These are phyloP conservation scores for Flaveria brownii DNA, from an alignment of 129 eudicot species.

Conservation along the genomic window DNA sequence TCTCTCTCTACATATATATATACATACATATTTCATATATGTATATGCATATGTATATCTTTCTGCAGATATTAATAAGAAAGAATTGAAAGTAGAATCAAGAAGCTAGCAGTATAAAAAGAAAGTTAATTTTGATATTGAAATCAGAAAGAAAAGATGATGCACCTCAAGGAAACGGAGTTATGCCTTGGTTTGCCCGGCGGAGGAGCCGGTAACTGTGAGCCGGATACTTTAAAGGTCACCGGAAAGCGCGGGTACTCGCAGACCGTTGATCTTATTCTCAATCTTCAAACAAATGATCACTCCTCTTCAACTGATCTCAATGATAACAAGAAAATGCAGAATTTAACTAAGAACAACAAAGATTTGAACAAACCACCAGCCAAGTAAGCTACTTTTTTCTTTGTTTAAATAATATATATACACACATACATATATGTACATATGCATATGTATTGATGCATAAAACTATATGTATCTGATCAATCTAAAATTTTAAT, in stretches of 20 bases:
- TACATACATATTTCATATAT: not conserved
- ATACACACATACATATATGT: not conserved
- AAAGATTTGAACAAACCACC: slow-evolving; percentile 77
- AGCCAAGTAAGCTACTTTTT: slow-evolving; percentile 64
- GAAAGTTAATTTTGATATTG: not conserved
- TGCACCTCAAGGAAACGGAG: slow-evolving; percentile 68
- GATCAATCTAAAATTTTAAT: no score
- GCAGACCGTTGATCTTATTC: slow-evolving; percentile 90
- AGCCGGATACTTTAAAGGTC: slow-evolving; percentile 37
- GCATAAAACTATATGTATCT: no score
- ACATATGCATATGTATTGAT: no score
- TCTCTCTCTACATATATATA: slow-evolving; percentile 1
- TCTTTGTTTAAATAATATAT: not conserved
- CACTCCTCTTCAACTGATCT: slow-evolving; percentile 44
- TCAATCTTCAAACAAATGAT: slow-evolving; percentile 60
- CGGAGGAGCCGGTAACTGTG: slow-evolving; percentile 25
- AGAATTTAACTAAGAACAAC: slow-evolving; percentile 32
- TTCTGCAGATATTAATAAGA: not conserved
- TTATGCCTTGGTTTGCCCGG: slow-evolving; percentile 77
- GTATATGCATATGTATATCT: no score
- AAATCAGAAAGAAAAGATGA: slow-evolving; percentile 25
- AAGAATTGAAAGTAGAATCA: slow-evolving; percentile 1
- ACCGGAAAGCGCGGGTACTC: slow-evolving; percentile 79
- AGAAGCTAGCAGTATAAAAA: slow-evolving; percentile 7
- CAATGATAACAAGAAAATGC: slow-evolving; percentile 36